Conservation (phyloP, 2,329 filamentous ascomycete species). For the Sclerotinia nivalis region DNA sequence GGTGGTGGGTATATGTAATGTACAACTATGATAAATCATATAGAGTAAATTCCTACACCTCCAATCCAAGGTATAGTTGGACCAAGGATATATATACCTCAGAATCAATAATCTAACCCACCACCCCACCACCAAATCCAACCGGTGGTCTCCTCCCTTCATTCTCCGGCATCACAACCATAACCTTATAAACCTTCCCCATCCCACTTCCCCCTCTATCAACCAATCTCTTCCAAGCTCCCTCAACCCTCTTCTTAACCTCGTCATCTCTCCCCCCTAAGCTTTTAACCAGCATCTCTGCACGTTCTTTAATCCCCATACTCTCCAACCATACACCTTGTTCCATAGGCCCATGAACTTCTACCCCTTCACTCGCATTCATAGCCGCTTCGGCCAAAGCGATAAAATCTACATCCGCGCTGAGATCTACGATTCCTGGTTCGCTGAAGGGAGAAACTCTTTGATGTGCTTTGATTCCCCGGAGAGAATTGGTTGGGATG, state of each 20-base stretch:
- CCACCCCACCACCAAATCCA: conserved; percentile 73
- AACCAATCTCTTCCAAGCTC: conserved; percentile 78
- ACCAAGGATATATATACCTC: neutral
- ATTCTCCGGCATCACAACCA: conserved; percentile 86
- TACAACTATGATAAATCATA: neutral
- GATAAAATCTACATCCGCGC: conserved; percentile 90
- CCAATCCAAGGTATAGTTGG: neutral
- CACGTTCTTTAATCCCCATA: conserved; percentile 83
- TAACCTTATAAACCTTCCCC: conserved; percentile 91
- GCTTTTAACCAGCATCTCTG: conserved; percentile 62
- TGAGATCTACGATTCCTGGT: conserved; percentile 84
- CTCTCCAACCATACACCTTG: conserved; percentile 76
- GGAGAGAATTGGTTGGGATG: conserved; percentile 84
- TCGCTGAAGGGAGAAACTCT: conserved; percentile 76
- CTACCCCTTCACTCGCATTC: conserved; percentile 72
- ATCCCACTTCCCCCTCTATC: conserved; percentile 81
- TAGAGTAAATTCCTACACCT: neutral
- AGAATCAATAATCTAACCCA: conserved; percentile 43
- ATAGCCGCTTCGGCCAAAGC: conserved; percentile 82
- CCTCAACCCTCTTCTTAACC: conserved; percentile 63
- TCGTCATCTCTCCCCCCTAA: conserved; percentile 46
- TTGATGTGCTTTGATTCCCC: conserved; percentile 79
- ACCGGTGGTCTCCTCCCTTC: conserved; percentile 74
- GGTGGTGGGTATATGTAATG: neutral
- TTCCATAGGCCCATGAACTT: conserved; percentile 88